Base-by-base conservation (phyloP, 2,329 filamentous ascomycete species). In the Pestalotiopsis sp. region DNA sequence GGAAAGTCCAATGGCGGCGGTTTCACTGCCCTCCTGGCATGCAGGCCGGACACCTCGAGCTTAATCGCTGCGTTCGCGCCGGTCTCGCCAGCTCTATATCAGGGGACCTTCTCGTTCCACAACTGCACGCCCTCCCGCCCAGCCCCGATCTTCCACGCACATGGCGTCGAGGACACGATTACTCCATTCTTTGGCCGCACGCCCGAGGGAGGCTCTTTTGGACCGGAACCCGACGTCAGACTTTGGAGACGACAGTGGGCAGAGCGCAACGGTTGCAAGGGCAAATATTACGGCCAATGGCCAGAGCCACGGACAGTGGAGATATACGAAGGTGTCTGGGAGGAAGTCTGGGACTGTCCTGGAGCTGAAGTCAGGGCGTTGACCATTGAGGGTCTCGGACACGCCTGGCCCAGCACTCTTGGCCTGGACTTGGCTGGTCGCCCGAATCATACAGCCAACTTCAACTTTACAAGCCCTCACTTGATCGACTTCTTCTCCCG, bases 1-100 rank as follows among this genome's bases (percentile, higher is more conserved):
- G 72, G 72, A 17, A 72, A 73, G 60, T 72, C 70, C 17, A 73
- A 73, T 67, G 72, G 72, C 20, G 72, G 72, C 27, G 72, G 72
- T 13, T 72, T 73, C 59, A 68, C 71, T 23, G 69, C 67, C 4
- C 72, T 73, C 4, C 66, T 73, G 60, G 72, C 70, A 9, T 72
- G 72, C 61, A 68, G 70, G 7, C 70, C 69, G 2, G 72, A 73
- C 20, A 72, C 72, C 4, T 71, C 72, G 2, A 36, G 63, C 27
- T 9, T 63, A 49, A 70, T 73, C 39, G 72, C 72, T 2, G 72
- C 72, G 1, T 69, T 73, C 25, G 72, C 72, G 4, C 69, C 70
- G n/a, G 72, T 73, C 27, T 69, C 68, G 17, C 72, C 72, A 9
- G 72, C 72, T 1, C 65, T 73, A 20, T 73, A 73, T n/a, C 68